Evolutionary conservation across 352 stramenopile species (phyloP).

Genomic region (Pythium phragmiticola): DNA sequence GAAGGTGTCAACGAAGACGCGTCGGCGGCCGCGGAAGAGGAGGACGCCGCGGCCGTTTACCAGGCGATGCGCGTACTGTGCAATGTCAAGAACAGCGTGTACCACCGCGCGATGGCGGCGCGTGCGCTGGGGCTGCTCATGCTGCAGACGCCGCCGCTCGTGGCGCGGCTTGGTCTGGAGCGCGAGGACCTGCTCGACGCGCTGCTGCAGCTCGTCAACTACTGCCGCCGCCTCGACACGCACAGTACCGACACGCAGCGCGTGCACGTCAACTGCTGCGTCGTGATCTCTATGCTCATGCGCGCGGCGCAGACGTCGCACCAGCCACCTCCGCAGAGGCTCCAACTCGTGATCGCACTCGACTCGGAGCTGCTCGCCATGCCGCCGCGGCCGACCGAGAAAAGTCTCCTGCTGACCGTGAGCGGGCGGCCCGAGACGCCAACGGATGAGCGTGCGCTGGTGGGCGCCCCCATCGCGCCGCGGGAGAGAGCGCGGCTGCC

Average conservation of each 20-base stretch:
- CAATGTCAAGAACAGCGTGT: slow-evolving; percentile 70
- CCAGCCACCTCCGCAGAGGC: slow-evolving; percentile 14
- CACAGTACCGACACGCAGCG: slow-evolving; percentile 59
- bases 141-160: slow-evolving; percentile 35
- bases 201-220: slow-evolving; percentile 68
- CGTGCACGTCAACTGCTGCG: slow-evolving; percentile 81
- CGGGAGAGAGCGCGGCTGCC: not conserved
- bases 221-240: slow-evolving; percentile 43
- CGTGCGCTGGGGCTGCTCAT: slow-evolving; percentile 67
- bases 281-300: slow-evolving; percentile 86
- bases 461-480: not conserved
- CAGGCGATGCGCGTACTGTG: slow-evolving; percentile 41
- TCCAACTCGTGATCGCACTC: slow-evolving; percentile 58
- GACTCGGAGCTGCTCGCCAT: slow-evolving; percentile 72
- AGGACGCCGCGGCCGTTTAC: slow-evolving; percentile 27
- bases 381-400: slow-evolving; percentile 39
- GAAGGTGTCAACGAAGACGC: slow-evolving; percentile 4
- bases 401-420: slow-evolving; percentile 47
- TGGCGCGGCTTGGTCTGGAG: slow-evolving; percentile 49
- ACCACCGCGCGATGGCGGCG: slow-evolving; percentile 61
- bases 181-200: slow-evolving; percentile 70
- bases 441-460: not conserved
- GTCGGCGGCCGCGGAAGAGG: not conserved
- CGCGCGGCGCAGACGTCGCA: slow-evolving; percentile 39
- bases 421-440: slow-evolving; percentile 40